Base-by-base conservation (phyloP, 495 filamentous ascomycete genomes). In the Podospora anserina region DNA sequence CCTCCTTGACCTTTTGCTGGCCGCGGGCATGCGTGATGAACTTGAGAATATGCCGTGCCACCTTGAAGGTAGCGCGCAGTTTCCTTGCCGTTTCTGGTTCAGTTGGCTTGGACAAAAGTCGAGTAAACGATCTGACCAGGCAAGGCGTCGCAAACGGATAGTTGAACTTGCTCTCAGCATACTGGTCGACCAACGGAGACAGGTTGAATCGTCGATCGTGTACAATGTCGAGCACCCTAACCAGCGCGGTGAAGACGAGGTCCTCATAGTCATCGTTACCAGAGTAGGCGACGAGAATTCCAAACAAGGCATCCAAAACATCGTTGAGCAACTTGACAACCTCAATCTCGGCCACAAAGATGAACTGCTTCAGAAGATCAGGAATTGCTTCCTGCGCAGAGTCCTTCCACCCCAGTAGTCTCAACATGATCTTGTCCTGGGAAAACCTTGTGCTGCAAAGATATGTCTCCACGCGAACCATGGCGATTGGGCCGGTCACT, bases 271-370 rank as follows among this genome's bases (percentile, higher is more conserved):
- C 93, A 66, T 96, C 92, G 65, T 93, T 92, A 4, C 92, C 92
- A 13, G 92, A 86, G 75, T 97, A 88, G 70, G 96, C 92, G 13
- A 95, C 89, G 30, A 98, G 78, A 49, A 98, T 93, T 9, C 91
- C 89, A 73, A 99, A 99, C 15, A 98, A 85, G 9, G 93, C 88
- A 76, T 97, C 92, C 71, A 99, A 90, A 16, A 99, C 94, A 74
- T 96, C 90, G 68, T 86, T 88, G 9, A 97, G 81, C 63, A 97
- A 85, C 79, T 97, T 99, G 67, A 98, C 95, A 28, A 98, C 91
- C 79, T 99, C 95, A 63, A 97, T 97, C 76, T 99, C 95, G 0
- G 95, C 90, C 11, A 99, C 95, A 73, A 98, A 99, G 9, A 91
- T 88, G 53, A 98, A 84, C 68, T 92, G 87, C 76, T 91, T 90